phyloP scores from a whole-genome alignment of 257 asterid genomes.

The Plantago elongata region DNA sequence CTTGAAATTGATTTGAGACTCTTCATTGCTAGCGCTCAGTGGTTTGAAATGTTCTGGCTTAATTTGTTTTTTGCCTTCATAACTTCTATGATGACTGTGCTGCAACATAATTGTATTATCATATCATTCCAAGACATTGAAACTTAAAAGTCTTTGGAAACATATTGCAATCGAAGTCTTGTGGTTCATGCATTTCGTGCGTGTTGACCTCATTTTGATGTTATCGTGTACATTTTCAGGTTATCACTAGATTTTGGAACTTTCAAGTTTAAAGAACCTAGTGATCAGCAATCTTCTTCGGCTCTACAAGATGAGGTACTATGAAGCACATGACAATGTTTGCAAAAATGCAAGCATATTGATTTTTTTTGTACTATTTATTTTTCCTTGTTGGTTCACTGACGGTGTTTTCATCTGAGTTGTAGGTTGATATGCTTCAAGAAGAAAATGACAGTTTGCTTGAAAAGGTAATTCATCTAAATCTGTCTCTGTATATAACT shows the following conservation, averaged over 20 bases:
- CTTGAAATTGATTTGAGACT: no score
- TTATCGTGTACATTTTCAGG: slow-evolving; percentile 31
- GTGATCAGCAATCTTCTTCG: slow-evolving; percentile 61
- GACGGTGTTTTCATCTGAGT: slow-evolving; percentile 17
- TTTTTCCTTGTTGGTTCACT: slow-evolving; percentile 14
- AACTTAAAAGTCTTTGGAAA: no score
- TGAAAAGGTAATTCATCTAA: slow-evolving; percentile 60
- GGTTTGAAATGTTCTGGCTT: no score
- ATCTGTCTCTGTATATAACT: slow-evolving; percentile 7
- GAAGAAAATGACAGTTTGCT: slow-evolving; percentile 88
- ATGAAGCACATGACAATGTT: slow-evolving; percentile 11
- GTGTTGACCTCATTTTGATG: background rate
- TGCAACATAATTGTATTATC: no score
- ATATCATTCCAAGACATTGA: no score
- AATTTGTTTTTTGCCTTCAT: no score
- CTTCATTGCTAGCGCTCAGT: no score
- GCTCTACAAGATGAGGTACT: slow-evolving; percentile 95
- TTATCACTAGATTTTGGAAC: slow-evolving; percentile 88
- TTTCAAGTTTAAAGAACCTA: slow-evolving; percentile 65
- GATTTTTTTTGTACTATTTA: background rate
- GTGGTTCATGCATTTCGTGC: background rate
- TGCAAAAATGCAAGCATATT: background rate
- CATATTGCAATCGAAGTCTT: no score
- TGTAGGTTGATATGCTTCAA: slow-evolving; percentile 98
- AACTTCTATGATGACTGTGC: no score